Base-by-base conservation (phyloP, 805 yeast genomes). In the Kuraishia capsulata region DNA sequence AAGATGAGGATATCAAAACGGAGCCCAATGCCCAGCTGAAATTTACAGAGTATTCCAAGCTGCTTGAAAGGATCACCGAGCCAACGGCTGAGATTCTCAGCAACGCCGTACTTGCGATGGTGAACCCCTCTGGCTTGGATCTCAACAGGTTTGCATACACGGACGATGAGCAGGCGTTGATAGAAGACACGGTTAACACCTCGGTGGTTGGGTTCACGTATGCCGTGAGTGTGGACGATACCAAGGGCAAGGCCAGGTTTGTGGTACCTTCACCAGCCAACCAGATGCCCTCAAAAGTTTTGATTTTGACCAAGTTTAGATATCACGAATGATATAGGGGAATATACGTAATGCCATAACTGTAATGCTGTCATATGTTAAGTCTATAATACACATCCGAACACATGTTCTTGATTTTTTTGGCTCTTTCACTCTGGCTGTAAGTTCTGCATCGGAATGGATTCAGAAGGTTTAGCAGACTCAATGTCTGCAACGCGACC, bases 191-290 rank as follows among this genome's bases (percentile, higher is more conserved):
- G 3, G 62, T 81, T 17, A 64, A 71, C 40, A 61, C 85, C 4
- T 69, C 82, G 37, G 78, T 86, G 0, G 53, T 85, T 45, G 97
- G 98, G 0, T 90, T 77, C 59, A 84, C 81, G 3, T 81, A 85
- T 44, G 74, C 78, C 4, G 60, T 70, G 8, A 46, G 55, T 24
- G 51, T 53, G 35, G 95, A 89, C 51, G 97, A 90, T 45, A 62
- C 73, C 13, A 80, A 78, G 50, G 69, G 73, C 13, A 81, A 74
- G 47, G 52, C 85, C 39, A 80, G 80, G 50, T 67, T 92, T 6
- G 64, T 90, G 44, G 66, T 88, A 44, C 97, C 99, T 0, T 81
- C 86, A 4, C 96, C 96, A 2, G 94, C 95, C 1, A 64, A 52
- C 20, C 62, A 80, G 30, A 62, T 89, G 19, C 98, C 98, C 0